A percentile compares a stretch with the other conserved stretches of the same genome.
These are phyloP conservation scores for Paraurostyla sp. DNA, from an alignment of 73 alveolate genomes.

Conservation along the genomic window DNA sequence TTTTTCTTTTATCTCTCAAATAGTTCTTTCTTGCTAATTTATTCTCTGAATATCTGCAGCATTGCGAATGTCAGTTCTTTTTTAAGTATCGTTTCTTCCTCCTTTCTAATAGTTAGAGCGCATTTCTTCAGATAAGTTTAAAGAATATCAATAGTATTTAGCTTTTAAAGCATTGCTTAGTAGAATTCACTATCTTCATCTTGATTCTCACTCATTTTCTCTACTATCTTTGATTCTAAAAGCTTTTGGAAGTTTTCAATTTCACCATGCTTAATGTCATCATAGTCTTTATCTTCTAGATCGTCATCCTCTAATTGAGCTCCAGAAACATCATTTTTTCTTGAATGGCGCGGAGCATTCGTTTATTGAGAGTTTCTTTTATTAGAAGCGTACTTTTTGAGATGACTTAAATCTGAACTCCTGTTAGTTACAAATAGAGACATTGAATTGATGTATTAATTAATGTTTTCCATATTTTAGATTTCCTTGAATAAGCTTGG, in stretches of 20 bases:
- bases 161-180: conserved; percentile 48
- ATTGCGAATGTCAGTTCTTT: conserved; percentile 51
- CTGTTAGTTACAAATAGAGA: conserved; percentile 54
- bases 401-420: conserved; percentile 4
- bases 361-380: no score
- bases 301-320: not conserved
- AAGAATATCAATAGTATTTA: conserved; percentile 52
- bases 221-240: conserved; percentile 5
- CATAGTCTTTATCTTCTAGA: conserved; percentile 1
- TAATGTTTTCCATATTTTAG: not conserved
- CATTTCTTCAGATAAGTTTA: conserved; percentile 12
- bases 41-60: conserved; percentile 63
- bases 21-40: conserved; percentile 42
- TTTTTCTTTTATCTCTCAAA: conserved; percentile 18
- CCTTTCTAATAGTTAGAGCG: not conserved
- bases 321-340: not conserved
- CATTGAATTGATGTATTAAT: conserved; percentile 20
- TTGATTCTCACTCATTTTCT: conserved; percentile 26
- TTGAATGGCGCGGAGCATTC: not conserved
- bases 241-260: conserved; percentile 45
- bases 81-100: not conserved
- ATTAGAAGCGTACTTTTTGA: conserved; percentile 11
- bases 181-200: conserved; percentile 36
- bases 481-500: conserved; percentile 21
- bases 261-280: conserved; percentile 19